Conservation (phyloP, 179 eudicot species). For the Drosera spatulata region DNA sequence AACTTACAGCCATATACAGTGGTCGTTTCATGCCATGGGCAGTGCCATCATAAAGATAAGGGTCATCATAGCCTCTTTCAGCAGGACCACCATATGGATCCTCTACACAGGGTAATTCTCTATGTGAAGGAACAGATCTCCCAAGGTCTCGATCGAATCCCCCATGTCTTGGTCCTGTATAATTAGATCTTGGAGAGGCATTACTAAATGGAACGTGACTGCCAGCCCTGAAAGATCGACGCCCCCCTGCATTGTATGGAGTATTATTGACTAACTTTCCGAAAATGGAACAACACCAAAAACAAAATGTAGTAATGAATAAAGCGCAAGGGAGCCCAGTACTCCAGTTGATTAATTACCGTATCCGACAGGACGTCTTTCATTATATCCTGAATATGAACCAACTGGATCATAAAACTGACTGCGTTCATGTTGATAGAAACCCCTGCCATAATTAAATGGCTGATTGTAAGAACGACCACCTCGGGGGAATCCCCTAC, state of each 20-base stretch:
- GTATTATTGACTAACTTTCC: neutral
- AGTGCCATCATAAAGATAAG: slow-evolving; percentile 40
- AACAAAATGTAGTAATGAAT: too few species aligned
- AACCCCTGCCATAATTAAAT: slow-evolving; percentile 43
- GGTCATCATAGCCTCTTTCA: slow-evolving; percentile 59
- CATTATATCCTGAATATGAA: slow-evolving; percentile 38
- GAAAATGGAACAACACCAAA: too few species aligned
- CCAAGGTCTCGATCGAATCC: slow-evolving; percentile 30
- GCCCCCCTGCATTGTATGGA: slow-evolving; percentile 26
- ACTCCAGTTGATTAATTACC: slow-evolving; percentile 17
- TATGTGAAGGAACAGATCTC: slow-evolving; percentile 36
- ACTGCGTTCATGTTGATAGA: slow-evolving; percentile 37
- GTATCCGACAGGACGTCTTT: slow-evolving; percentile 28
- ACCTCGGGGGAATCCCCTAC: slow-evolving; percentile 49
- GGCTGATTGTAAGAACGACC: slow-evolving; percentile 28
- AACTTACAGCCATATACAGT: slow-evolving; percentile 51
- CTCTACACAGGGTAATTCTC: slow-evolving; percentile 45
- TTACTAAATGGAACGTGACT: slow-evolving; percentile 25
- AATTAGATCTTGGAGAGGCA: slow-evolving; percentile 27
- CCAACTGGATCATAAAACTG: slow-evolving; percentile 39
- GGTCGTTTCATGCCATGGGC: slow-evolving; percentile 62
- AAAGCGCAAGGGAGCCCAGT: neutral
- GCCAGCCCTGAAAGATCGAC: slow-evolving; percentile 43
- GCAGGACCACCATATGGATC: slow-evolving; percentile 29
- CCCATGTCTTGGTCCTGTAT: slow-evolving; percentile 43